Conservation (phyloP, 148 eudicot species). For the Rhododendron ovatum region DNA sequence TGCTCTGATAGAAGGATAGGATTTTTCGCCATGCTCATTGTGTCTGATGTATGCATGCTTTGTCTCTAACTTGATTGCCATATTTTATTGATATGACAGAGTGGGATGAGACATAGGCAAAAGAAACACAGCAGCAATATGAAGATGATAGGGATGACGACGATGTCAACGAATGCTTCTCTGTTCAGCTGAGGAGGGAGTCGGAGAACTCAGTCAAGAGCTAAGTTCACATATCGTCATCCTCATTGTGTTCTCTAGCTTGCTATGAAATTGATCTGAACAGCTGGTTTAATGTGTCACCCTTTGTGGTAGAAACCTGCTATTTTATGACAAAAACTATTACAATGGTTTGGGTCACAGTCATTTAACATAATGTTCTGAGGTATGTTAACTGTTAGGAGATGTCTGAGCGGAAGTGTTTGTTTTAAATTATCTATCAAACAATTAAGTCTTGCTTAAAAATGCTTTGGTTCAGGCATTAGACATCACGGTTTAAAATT, state of each 20-base stretch:
- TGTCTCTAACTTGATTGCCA: neutral
- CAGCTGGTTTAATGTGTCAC: no score
- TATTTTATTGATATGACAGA: neutral
- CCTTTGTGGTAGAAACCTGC: neutral
- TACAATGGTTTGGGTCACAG: neutral
- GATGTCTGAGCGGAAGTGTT: neutral
- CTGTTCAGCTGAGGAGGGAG: neutral
- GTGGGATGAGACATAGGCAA: neutral
- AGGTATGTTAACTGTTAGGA: neutral
- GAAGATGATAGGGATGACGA: neutral
- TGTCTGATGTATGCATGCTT: neutral
- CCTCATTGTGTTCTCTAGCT: neutral
- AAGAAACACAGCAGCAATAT: neutral
- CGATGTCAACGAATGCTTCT: neutral
- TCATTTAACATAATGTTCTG: neutral
- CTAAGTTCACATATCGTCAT: neutral
- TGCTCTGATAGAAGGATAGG: no score
- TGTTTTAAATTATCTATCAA: neutral
- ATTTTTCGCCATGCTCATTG: no score
- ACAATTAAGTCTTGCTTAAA: neutral
- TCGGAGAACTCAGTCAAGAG: neutral
- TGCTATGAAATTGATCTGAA: neutral
- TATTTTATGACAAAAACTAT: neutral
- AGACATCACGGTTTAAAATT: neutral
- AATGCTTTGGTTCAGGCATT: neutral